These are phyloP conservation scores for Chytriomyces sp. DNA, from an alignment of 192 early-diverging fungal species.

Conservation along the genomic window DNA sequence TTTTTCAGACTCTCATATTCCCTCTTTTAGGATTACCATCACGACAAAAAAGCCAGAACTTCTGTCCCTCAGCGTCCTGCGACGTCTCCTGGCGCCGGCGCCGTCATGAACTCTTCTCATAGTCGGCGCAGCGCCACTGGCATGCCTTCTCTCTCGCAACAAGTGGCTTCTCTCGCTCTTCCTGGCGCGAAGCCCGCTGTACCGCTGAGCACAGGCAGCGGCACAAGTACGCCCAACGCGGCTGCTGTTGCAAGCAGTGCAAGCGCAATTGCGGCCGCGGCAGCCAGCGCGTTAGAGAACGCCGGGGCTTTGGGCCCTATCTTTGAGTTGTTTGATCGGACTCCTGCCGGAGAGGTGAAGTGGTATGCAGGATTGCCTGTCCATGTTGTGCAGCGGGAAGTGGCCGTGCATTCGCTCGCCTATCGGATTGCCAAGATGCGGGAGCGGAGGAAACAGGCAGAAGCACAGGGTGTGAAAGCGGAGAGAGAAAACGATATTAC, in stretches of 20 bases:
- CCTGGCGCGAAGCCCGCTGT: constrained; percentile 10
- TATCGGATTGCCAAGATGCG: constrained; percentile 38
- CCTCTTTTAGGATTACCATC: neutral
- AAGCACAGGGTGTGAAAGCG: neutral
- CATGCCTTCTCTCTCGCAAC: constrained; percentile 22
- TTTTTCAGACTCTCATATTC: constrained; percentile 8
- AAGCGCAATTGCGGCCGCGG: neutral
- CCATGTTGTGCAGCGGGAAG: constrained; percentile 42
- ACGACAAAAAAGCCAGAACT: constrained; percentile 17
- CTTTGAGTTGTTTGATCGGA: constrained; percentile 40
- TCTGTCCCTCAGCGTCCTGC: neutral
- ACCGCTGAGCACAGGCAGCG: neutral
- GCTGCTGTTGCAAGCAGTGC: neutral
- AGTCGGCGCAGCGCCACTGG: too few relatives aligned
- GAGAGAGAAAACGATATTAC: neutral
- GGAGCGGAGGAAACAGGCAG: constrained; percentile 13
- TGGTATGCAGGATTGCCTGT: constrained; percentile 55
- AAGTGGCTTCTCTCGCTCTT: constrained; percentile 16
- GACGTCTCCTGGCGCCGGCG: neutral
- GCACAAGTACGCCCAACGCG: neutral
- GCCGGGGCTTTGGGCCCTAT: constrained; percentile 11
- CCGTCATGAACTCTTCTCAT: too few relatives aligned
- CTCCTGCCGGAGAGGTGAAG: constrained; percentile 40
- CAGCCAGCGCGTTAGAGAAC: neutral
- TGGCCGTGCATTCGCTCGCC: constrained; percentile 37